A percentile compares a stretch with the other conserved stretches of the same genome.
phyloP scores from a whole-genome alignment of 148 eudicot species.

The Salicornia ramosissima region DNA sequence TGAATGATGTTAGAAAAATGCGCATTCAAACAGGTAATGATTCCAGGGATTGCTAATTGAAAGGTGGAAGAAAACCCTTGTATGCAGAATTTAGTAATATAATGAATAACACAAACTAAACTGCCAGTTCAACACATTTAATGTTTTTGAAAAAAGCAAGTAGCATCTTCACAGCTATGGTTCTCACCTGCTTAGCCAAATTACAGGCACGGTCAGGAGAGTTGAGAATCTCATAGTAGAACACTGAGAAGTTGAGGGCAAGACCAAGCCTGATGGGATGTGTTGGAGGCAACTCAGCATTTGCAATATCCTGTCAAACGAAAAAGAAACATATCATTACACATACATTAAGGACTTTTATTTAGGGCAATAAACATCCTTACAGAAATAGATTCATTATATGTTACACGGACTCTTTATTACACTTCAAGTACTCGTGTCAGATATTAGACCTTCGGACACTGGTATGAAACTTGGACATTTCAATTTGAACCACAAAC shows the following conservation, averaged over 20 bases:
- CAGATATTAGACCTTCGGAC: no score
- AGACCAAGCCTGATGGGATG: slow-evolving; percentile 57
- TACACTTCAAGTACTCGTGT: no score
- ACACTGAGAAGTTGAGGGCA: slow-evolving; percentile 63
- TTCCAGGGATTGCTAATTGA: neutral
- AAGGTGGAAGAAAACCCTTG: neutral
- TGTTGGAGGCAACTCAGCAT: slow-evolving; percentile 53
- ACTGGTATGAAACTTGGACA: no score
- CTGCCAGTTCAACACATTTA: neutral
- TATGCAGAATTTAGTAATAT: neutral
- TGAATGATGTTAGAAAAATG: neutral
- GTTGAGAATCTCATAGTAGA: slow-evolving; percentile 57
- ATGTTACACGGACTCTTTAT: no score
- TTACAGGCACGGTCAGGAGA: slow-evolving; percentile 57
- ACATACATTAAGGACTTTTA: no score
- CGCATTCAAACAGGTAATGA: neutral
- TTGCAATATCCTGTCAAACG: slow-evolving; percentile 50
- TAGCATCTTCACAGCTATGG: neutral
- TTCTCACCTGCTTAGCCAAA: slow-evolving; percentile 52
- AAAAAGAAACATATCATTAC: neutral
- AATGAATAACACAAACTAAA: neutral
- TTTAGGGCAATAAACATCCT: no score
- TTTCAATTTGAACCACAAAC: no score
- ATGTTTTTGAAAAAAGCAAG: neutral
- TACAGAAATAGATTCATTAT: no score